phyloP scores from a whole-genome alignment of 116 monocot species.

The Trichopus zeylanicus region DNA sequence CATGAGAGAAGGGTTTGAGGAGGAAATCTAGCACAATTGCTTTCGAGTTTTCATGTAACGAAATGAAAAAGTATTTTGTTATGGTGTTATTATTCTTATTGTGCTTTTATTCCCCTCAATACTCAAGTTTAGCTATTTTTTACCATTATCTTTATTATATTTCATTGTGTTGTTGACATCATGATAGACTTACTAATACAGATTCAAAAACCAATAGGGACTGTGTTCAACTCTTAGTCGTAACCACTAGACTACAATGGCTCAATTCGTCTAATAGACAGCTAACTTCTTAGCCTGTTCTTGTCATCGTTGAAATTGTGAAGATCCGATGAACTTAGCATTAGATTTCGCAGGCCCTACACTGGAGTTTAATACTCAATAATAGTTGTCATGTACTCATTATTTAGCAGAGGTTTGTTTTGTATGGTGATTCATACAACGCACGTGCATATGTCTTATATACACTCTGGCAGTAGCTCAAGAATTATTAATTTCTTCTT shows the following conservation, averaged over 20 bases:
- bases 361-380: neutral
- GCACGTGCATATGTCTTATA: too few relatives aligned
- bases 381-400: neutral
- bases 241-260: neutral
- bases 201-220: neutral
- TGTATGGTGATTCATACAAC: too few relatives aligned
- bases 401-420: neutral
- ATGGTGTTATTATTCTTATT: neutral
- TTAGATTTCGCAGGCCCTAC: slow-evolving; percentile 4
- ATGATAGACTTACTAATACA: neutral
- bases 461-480: too few relatives aligned
- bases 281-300: neutral
- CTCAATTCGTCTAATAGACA: neutral
- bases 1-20: neutral
- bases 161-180: neutral
- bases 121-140: neutral
- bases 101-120: neutral
- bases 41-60: neutral
- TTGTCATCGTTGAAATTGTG: neutral
- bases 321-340: slow-evolving; percentile 6
- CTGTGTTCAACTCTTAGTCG: neutral
- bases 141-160: neutral
- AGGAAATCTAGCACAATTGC: neutral
- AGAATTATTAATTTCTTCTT: too few relatives aligned
- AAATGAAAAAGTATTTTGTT: neutral